Evolutionary conservation across 2,329 filamentous ascomycete species (phyloP), one percentile per base, ranked within the genome.

Genomic region (Diplocarpon mali): DNA sequence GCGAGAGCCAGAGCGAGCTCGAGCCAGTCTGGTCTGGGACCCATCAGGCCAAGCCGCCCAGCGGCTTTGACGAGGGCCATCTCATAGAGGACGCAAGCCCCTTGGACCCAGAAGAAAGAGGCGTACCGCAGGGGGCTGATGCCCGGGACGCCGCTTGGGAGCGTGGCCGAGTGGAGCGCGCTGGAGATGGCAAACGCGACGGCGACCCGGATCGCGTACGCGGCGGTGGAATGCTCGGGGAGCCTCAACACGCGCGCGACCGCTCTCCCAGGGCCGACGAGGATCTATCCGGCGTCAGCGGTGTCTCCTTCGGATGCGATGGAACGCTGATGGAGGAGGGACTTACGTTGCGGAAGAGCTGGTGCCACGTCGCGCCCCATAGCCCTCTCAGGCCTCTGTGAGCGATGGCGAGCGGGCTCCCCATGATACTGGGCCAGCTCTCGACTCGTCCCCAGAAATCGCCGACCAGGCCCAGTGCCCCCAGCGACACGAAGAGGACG

Each of bases 101-200:
- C 48, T 9, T 50, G 48, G 10, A 50, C 40, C 49, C 49, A 51
- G 29, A 51, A 45, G 30, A 51, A 51, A 6, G 38, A 40, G 1
- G 43, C 34, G 20, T 44, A 46, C 32, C 27, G 29, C 14, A 41
- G n/a, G 5, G 31, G 43, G n/a, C 30, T 44, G 11, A 44, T 15
- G 11, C 27, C 38, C 12, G 40, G 11, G 12, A 46, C 29, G 15
- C 39, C 34, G 20, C 11, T 34, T 2, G 46, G 46, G 2, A 48
- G 28, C 3, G 29, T 42, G 3, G 43, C 36, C 28, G 43, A 40
- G 12, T 48, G 40, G 3, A 51, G 10, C 6, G 35, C 16, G 9
- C 40, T 20, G 4, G 49, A 48, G 4, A 51, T 20, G 20, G 44
- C 16, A 16, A 50, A 47, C 7, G 48, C 42, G 34, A 38, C 16